Conservation (phyloP, 1,284 basidiomycete species). For the Malassezia equina region DNA sequence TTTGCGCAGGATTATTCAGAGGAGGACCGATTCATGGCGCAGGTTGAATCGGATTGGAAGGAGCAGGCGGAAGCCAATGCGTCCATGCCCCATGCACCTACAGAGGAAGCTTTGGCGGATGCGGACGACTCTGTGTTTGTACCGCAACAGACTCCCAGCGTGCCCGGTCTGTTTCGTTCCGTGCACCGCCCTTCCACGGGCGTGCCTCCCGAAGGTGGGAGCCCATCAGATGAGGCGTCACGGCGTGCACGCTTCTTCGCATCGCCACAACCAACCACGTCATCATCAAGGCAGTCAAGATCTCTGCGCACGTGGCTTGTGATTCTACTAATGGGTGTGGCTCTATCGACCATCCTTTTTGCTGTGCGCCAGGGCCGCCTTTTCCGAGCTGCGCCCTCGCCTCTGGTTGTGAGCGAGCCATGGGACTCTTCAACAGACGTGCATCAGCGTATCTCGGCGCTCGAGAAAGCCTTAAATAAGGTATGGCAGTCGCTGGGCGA, state of each 20-base stretch:
- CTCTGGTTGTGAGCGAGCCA: background rate
- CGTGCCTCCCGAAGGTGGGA: background rate
- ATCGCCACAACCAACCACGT: background rate
- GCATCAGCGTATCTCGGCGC: constrained; percentile 1
- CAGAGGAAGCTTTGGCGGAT: background rate
- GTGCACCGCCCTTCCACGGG: background rate
- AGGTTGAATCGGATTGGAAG: constrained; percentile 8
- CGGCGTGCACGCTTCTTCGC: background rate
- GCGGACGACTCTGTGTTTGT: constrained; percentile 5
- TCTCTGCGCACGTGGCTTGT: background rate
- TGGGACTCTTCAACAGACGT: constrained; percentile 3
- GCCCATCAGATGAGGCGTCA: background rate
- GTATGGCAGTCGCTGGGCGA: constrained; percentile 8
- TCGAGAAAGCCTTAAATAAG: constrained; percentile 12
- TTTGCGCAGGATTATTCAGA: constrained; percentile 4
- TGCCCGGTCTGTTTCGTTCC: constrained; percentile 11
- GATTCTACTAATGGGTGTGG: background rate
- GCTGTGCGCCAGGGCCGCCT: background rate
- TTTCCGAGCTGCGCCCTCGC: background rate
- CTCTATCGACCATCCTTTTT: background rate
- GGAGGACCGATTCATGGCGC: constrained; percentile 15
- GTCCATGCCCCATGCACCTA: background rate
- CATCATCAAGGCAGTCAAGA: background rate
- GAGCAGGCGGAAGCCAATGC: background rate
- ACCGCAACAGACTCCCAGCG: constrained; percentile 5